phyloP scores from a whole-genome alignment of 208 protist genomes.

The Ichthyophonus hoferi region DNA sequence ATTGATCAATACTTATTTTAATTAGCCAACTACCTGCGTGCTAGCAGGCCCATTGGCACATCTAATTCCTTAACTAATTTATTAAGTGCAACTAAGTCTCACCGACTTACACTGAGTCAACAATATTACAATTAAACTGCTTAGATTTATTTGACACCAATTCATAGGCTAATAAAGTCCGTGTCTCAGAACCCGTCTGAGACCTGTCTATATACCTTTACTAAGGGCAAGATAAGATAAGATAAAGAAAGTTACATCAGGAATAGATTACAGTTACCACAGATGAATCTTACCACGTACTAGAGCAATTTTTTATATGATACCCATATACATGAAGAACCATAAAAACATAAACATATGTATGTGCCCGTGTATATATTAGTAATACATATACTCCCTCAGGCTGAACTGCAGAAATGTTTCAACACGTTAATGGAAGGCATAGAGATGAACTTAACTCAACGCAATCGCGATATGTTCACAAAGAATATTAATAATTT shows the following conservation, averaged over 20 bases:
- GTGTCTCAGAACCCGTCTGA: background rate
- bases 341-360: constrained; percentile 5
- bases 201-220: background rate
- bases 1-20: too few species aligned
- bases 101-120: too few species aligned
- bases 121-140: too few species aligned
- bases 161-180: background rate
- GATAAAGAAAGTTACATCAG: too few species aligned
- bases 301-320: background rate
- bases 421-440: constrained; percentile 28
- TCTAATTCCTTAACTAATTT: too few species aligned
- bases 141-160: background rate
- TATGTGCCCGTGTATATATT: background rate
- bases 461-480: constrained; percentile 57
- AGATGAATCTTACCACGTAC: background rate
- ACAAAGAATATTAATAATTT: constrained; percentile 58
- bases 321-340: background rate
- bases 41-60: too few species aligned
- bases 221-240: too few species aligned
- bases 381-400: background rate
- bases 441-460: constrained; percentile 50
- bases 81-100: too few species aligned
- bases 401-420: constrained; percentile 16
- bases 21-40: too few species aligned
- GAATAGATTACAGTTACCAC: background rate